Evolutionary conservation across 2,329 filamentous ascomycete genomes (phyloP), one percentile per base, ranked within the genome.

Genomic region (Ceratocystis albifundus): DNA sequence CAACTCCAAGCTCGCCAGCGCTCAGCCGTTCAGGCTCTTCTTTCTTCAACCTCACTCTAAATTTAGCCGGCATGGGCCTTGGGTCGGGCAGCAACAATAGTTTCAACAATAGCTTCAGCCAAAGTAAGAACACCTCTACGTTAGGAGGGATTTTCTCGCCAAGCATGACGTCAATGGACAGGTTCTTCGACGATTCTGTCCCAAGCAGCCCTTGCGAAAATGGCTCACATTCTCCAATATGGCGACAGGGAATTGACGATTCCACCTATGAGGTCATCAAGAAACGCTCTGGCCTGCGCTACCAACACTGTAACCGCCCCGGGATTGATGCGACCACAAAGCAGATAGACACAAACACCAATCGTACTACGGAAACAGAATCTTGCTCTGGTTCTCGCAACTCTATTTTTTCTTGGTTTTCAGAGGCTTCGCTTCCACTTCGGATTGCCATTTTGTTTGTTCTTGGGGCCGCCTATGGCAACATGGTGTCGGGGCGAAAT

Each of bases 61-160:
- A 90, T 8, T 83, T 90, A 67, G 79, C 91, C 72, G 96, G 96
- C 74, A 81, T 99, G 68, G 61, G 45, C 20, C 36, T 65, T 7
- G 62, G 28, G 8, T 12, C 30, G 7, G 50, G 44, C 36, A 46
- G 59, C 36, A 64, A 10, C 36, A 41, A 12, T 41, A 41, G 36
- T 41, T 41, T 41, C 12, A 41, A 41, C 8, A 41, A 41, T 3
- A 12, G 36, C 36, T 41, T 12, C 36, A 12, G 36, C 36, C 36
- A 12, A 10, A 41, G 10, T 41, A 41, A 41, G 8, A 12, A 41
- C 36, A 12, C 32, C 12, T 87, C 90, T 1, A 96, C 94, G 0
- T 82, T 99, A 4, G 89, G 88, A 71, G 93, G 94, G 65, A 99
- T 99, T 72, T 99, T 96, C 78, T 86, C 86, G 10, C 85, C 85